These are phyloP conservation scores for Xanthoconium separans DNA, from an alignment of 1,284 basidiomycete species.

Conservation along the genomic window DNA sequence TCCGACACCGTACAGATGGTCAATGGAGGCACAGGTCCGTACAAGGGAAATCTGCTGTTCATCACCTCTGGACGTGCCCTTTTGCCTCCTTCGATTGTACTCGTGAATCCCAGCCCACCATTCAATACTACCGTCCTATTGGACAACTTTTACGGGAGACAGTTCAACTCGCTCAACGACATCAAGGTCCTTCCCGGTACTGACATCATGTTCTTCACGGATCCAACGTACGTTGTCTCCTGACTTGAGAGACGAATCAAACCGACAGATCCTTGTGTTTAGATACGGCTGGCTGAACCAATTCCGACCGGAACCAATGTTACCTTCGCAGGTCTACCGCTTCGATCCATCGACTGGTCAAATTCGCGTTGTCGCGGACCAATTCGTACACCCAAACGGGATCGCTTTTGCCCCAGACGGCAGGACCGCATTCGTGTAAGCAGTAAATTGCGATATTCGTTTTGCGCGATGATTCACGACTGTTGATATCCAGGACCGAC, in stretches of 20 bases:
- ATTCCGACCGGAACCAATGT: conserved; percentile 62
- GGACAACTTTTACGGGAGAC: conserved; percentile 73
- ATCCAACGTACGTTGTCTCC: conserved; percentile 47
- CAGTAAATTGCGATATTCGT: conserved; percentile 15
- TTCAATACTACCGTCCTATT: conserved; percentile 62
- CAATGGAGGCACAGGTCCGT: conserved; percentile 74
- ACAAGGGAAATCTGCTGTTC: conserved; percentile 60
- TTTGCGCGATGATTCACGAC: not conserved
- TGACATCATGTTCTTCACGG: conserved; percentile 68
- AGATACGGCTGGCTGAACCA: conserved; percentile 64
- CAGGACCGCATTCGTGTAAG: conserved; percentile 65
- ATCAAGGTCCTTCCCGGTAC: conserved; percentile 69
- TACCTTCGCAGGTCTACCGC: conserved; percentile 74
- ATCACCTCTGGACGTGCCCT: conserved; percentile 66
- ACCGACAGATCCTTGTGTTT: not conserved
- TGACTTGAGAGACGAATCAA: not conserved
- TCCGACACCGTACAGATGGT: conserved; percentile 61
- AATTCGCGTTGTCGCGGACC: conserved; percentile 72
- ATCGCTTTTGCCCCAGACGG: conserved; percentile 70
- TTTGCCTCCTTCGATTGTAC: conserved; percentile 61
- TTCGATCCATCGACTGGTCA: conserved; percentile 63
- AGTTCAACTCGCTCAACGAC: conserved; percentile 84
- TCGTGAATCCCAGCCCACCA: conserved; percentile 64
- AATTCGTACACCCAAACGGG: conserved; percentile 62
- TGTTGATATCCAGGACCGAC: conserved; percentile 44